These are phyloP conservation scores for Helotiales sp. DNA, from an alignment of 2,329 filamentous ascomycete genomes.

Conservation along the genomic window DNA sequence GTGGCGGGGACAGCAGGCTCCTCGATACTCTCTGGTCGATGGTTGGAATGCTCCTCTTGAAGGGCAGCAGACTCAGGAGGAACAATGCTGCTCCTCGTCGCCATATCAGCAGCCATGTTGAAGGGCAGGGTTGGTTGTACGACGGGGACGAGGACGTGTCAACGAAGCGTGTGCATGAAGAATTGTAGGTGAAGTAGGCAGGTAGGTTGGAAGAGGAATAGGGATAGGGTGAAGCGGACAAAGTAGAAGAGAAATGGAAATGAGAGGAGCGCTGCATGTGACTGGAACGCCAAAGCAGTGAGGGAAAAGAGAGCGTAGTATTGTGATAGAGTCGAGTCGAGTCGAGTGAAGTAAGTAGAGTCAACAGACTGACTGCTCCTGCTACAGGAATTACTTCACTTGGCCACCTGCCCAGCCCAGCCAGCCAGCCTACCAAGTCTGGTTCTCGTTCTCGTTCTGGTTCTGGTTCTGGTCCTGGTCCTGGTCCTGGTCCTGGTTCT, in stretches of 20 bases:
- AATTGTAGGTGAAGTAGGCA: not conserved
- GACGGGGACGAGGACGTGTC: too few relatives aligned
- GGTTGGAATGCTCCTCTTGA: not conserved
- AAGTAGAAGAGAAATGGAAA: not conserved
- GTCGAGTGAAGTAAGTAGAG: not conserved
- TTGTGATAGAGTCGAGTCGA: not conserved
- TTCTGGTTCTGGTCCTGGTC: too few relatives aligned
- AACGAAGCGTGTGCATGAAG: not conserved
- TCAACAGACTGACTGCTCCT: not conserved
- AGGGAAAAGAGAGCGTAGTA: not conserved
- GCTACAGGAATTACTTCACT: not conserved
- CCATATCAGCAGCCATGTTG: not conserved
- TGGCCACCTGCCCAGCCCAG: not conserved
- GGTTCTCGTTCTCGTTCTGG: too few relatives aligned
- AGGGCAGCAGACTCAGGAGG: not conserved
- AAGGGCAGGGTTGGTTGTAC: not conserved
- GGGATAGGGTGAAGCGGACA: not conserved
- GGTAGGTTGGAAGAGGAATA: not conserved
- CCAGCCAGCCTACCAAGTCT: not conserved
- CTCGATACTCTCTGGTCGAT: not conserved
- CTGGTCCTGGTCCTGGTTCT: too few relatives aligned
- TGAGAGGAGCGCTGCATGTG: not conserved
- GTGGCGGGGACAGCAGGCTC: not conserved
- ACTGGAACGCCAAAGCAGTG: not conserved
- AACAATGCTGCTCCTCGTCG: constrained; percentile 4